Base-by-base conservation (phyloP, 306 rosid species). In the Cicer yamashitae region DNA sequence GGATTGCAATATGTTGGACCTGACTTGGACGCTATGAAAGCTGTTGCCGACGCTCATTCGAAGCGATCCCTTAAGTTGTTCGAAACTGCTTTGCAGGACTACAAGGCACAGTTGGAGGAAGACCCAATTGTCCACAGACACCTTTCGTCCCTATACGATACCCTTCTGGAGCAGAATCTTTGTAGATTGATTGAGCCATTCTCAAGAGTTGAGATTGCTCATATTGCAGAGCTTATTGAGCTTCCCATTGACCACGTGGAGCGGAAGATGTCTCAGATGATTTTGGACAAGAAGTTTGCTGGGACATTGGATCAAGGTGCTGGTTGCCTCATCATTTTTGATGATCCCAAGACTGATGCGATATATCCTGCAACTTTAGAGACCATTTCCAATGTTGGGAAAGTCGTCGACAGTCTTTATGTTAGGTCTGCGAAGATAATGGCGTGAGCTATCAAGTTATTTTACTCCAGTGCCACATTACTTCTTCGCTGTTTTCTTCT, bases 241-340 rank as follows among this genome's bases (percentile, higher is more conserved):
- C 91, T 94, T 67, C 93, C 96, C 1, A 43, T 82, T n/a, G 90
- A 87, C 73, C 86, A 87, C 1, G 88, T 87, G 73, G 90, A 87
- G 83, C 70, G 82, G 9, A 87, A 87, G 82, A 53, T 84, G 82
- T 84, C 90, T 72, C 90, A 87, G 81, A 81, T 87, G 90, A 87
- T 87, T 59, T 76, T 87, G 77, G 88, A 84, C 76, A 87, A 87
- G 79, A 84, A 87, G 77, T 87, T 87, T 69, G 90, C 88, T 15
- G 97, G 98, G 70, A 94, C 98, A 44, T 84, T 94, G 81, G 98
- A 94, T 79, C 98, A 94, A 79, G 98, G 98, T 58, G 98, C 97
- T 10, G 88, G 90, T 76, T 82, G 90, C 81, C 90, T 87, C 45
- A 2, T 87, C 77, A 84, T 87, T 60, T 87, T 87, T 46, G 88